Base-by-base conservation (phyloP, 2,329 filamentous ascomycete species). In the Achaetomium macrosporum region DNA sequence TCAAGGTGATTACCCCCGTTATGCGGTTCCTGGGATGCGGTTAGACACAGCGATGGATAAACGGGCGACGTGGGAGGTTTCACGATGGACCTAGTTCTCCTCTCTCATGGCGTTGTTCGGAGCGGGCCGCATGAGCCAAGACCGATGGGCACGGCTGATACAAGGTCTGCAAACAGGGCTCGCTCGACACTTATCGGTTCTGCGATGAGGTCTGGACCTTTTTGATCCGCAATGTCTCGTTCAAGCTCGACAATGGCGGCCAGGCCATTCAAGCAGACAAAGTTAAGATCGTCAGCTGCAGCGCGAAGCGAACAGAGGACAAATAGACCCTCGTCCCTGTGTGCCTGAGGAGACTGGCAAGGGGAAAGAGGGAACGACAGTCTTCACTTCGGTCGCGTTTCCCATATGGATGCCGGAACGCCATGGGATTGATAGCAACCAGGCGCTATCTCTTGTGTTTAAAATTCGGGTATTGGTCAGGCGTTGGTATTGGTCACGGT, bases 161-260 rank as follows among this genome's bases (percentile, higher is more conserved):
- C 20, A 16, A 20, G 42, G n/a, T 45, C n/a, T 30, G 29, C 35
- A 42, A 13, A 33, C 31, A 48, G 92, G 93, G 93, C 44, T 93
- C 95, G 67, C 84, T 99, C 58, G 91, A 97, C 69, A 97, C 93
- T 15, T 99, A 99, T 76, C 87, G 93, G 63, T 99, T 99, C 79
- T 99, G 93, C 76, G 93, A 99, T 73, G 93, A 99, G 74, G 93
- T 99, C 54, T 99, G 93, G 93, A 99, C 93, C 1, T 99, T 99
- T 71, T 81, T 99, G 54, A 95, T 99, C 73, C 96, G 96, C 73
- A 93, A 97, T 61, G 91, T 97, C 51, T 90, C 85, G n/a, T 97
- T 99, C 76, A 99, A 99, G 75, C 86, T 97, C 75, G 92, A 97
- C 63, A 89, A 87, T 48, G 79, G 78, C 61, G 82, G 81, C 52